These are phyloP conservation scores for Lagenidium giganteum DNA, from an alignment of 352 stramenopile species.

Conservation along the genomic window DNA sequence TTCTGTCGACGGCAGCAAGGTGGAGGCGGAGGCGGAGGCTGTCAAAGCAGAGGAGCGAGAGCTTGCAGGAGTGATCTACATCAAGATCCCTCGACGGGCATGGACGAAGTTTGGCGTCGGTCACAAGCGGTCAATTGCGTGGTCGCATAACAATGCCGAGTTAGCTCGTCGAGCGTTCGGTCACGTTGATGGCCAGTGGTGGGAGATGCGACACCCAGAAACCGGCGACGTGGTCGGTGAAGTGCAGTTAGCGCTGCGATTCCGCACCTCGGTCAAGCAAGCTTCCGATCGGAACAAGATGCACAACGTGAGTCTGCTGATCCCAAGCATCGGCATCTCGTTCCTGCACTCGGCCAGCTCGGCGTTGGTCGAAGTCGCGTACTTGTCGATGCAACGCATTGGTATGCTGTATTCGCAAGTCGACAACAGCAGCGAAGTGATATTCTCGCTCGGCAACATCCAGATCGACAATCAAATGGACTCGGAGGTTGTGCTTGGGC, in stretches of 20 bases:
- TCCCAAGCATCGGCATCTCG: constrained; percentile 77
- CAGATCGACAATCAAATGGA: constrained; percentile 92
- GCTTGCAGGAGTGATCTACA: constrained; percentile 59
- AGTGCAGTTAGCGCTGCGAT: constrained; percentile 81
- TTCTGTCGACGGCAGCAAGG: too few species aligned
- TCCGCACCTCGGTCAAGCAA: constrained; percentile 55
- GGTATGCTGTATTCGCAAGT: constrained; percentile 73
- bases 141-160: constrained; percentile 74
- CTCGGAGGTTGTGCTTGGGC: constrained; percentile 71
- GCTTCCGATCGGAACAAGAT: constrained; percentile 49
- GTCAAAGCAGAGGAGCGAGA: too few species aligned
- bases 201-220: constrained; percentile 75
- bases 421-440: constrained; percentile 74
- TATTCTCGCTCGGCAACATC: constrained; percentile 78
- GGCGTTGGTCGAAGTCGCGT: constrained; percentile 83
- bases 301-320: constrained; percentile 71
- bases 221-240: constrained; percentile 70
- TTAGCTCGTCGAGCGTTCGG: constrained; percentile 66
- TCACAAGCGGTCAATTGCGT: constrained; percentile 62
- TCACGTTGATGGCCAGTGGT: constrained; percentile 77
- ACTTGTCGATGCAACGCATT: constrained; percentile 76
- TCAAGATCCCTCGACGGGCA: constrained; percentile 80
- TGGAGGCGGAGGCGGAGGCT: too few species aligned
- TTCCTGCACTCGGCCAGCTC: constrained; percentile 85
- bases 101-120: constrained; percentile 69